Conservation (phyloP, 257 asterid species). For the Nicotiana noctiflora region DNA sequence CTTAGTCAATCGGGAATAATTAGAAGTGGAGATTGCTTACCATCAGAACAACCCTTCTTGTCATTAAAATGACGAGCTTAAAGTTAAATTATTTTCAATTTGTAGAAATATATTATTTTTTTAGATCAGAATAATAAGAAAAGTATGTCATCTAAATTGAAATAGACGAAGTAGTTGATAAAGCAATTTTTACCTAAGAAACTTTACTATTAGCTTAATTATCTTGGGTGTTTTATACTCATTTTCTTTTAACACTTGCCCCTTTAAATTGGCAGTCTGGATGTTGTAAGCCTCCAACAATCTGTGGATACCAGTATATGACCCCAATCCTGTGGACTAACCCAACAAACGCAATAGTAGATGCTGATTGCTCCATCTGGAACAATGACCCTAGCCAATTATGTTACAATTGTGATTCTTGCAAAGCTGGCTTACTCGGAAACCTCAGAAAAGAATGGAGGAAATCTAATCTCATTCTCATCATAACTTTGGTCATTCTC, state of each 20-base stretch:
- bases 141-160: too few species aligned
- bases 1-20: background rate
- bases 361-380: constrained; percentile 61
- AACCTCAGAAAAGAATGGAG: constrained; percentile 76
- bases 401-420: constrained; percentile 70
- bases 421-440: constrained; percentile 82
- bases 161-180: too few species aligned
- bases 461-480: constrained; percentile 58
- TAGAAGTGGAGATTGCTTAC: background rate
- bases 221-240: background rate
- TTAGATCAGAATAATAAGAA: too few species aligned
- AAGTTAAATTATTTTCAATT: too few species aligned
- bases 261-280: constrained; percentile 47
- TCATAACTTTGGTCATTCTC: constrained; percentile 59
- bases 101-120: too few species aligned
- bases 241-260: background rate
- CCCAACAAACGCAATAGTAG: constrained; percentile 37
- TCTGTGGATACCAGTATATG: constrained; percentile 62
- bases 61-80: too few species aligned
- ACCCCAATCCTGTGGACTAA: constrained; percentile 58
- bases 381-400: constrained; percentile 61
- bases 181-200: too few species aligned
- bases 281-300: constrained; percentile 80
- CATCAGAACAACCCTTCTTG: too few species aligned
- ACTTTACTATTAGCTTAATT: too few species aligned